Evolutionary conservation across 768 basidiomycete species (phyloP), one percentile per base, ranked within the genome.

Genomic region (Chalciporus sphaerocephalus): DNA sequence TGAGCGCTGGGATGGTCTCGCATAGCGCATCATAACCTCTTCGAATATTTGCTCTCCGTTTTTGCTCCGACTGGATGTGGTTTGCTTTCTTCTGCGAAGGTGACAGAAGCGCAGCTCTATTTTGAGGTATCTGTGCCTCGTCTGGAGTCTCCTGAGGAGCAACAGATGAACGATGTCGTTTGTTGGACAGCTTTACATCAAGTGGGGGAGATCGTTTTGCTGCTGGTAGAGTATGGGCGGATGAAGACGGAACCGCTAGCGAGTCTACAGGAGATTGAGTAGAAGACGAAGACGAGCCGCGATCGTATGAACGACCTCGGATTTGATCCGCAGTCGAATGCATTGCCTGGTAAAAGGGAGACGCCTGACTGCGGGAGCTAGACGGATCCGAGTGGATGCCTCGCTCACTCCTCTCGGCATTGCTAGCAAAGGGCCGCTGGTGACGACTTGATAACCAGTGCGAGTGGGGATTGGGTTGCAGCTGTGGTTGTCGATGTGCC

Each of bases 61-160:
- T 94, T 70, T 95, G 92, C 69, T 96, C 93, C 2, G 85, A 87
- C 56, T 90, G 87, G 53, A 96, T 95, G 59, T 96, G 92, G 57
- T 94, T 94, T 32, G 86, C 86, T 61, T 93, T 90, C 63, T 94
- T 94, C 72, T 93, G 89, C 2, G 85, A 83, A 0, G 87, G 80
- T 2, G 85, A 83, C 20, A 94, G 75, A 20, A 92, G 73, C 7
- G 67, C 30, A 0, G 44, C 12, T 40, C 48, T 50, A 17, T 48
- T 53, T 5, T 53, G 51, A 37, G 53, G 48, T 34, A 36, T 22
- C 13, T 47, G 53, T 17, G 51, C n/a, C 11, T 62, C 51, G 25
- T 53, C 50, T 5, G 35, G 16, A 20, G 40, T 21, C 22, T 27
- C 42, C 35, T 46, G 48, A 28, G 53, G 47, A 39, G 52, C 13